These are phyloP conservation scores for Aspergillus affinis DNA, from an alignment of 495 filamentous ascomycete genomes.

Conservation along the genomic window DNA sequence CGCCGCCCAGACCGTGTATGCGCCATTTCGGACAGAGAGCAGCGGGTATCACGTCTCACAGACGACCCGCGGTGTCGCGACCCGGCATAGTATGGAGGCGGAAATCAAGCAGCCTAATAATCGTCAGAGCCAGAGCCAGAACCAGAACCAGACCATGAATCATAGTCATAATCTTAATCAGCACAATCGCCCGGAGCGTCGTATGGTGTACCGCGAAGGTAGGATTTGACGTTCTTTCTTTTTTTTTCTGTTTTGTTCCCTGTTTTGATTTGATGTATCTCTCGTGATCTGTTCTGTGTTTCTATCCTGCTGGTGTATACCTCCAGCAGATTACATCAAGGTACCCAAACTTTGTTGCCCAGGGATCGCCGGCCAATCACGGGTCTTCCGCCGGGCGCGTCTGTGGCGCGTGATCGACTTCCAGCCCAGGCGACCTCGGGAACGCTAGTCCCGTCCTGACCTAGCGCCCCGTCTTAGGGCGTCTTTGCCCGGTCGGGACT, in stretches of 20 bases:
- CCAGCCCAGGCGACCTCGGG: conserved; percentile 35
- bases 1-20: conserved; percentile 18
- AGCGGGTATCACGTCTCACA: conserved; percentile 22
- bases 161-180: conserved; percentile 13
- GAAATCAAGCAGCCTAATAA: conserved; percentile 23
- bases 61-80: conserved; percentile 22
- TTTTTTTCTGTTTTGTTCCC: background rate
- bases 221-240: conserved; percentile 12
- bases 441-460: conserved; percentile 31
- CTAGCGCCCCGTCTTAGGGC: conserved; percentile 20
- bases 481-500: conserved; percentile 26
- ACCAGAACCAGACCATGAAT: conserved; percentile 5
- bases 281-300: too few relatives aligned
- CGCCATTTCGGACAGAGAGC: conserved; percentile 24
- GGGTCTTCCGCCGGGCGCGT: conserved; percentile 16
- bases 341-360: conserved; percentile 18
- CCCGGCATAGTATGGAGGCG: conserved; percentile 20
- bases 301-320: too few relatives aligned
- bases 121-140: conserved; percentile 8
- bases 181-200: conserved; percentile 23
- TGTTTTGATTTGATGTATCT: too few relatives aligned
- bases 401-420: conserved; percentile 39
- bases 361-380: conserved; percentile 16
- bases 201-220: conserved; percentile 33
- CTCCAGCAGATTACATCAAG: conserved; percentile 1